These are phyloP conservation scores for Calophaca sinica DNA, from an alignment of 306 rosid genomes.

Conservation along the genomic window DNA sequence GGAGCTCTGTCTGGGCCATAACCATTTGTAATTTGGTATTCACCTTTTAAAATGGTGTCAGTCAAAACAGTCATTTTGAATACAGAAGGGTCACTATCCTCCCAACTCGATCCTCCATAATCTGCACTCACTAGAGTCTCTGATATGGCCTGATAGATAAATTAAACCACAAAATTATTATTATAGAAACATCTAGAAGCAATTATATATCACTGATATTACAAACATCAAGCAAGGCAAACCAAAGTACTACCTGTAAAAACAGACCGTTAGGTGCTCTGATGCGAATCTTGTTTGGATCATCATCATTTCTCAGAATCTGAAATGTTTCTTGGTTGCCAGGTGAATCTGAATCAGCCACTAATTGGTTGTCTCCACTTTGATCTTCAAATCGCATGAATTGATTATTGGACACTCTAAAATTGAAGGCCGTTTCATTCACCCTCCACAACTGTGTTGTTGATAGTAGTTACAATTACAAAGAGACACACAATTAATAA, in stretches of 20 bases:
- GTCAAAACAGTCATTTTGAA: slow-evolving; percentile 59
- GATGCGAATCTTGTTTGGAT: slow-evolving; percentile 56
- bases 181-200: background rate
- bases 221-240: too few species aligned
- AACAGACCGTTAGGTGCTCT: slow-evolving; percentile 62
- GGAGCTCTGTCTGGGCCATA: slow-evolving; percentile 68
- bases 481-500: background rate
- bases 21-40: slow-evolving; percentile 80
- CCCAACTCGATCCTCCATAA: slow-evolving; percentile 63
- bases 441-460: slow-evolving; percentile 69
- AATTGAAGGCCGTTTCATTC: slow-evolving; percentile 60
- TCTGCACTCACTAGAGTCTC: slow-evolving; percentile 55
- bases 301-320: slow-evolving; percentile 56
- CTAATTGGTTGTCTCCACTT: slow-evolving; percentile 43
- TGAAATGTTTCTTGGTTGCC: slow-evolving; percentile 57
- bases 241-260: slow-evolving; percentile 58
- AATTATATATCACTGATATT: background rate
- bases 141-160: slow-evolving; percentile 50
- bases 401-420: slow-evolving; percentile 62
- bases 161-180: too few species aligned
- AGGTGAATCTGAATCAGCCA: slow-evolving; percentile 52
- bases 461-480: too few species aligned
- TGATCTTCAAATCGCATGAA: slow-evolving; percentile 53
- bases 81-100: slow-evolving; percentile 67
- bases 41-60: slow-evolving; percentile 51